A percentile compares a stretch with the other conserved stretches of the same genome.
phyloP scores from a whole-genome alignment of 169 alveolate species.

The Eimeria zaria region DNA sequence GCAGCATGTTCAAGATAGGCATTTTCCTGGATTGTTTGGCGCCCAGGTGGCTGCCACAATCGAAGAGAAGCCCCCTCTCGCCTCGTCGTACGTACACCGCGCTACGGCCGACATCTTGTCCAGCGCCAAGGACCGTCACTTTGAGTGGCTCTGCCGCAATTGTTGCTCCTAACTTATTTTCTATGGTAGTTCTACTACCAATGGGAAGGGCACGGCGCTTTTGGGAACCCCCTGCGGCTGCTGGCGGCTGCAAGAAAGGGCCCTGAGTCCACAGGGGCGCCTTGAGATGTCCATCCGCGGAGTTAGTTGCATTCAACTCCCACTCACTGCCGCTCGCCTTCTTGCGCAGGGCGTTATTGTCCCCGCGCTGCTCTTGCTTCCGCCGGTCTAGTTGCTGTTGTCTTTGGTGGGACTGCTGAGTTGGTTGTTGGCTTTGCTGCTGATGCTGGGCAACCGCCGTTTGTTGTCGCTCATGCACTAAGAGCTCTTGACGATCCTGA shows the following conservation, averaged over 20 bases:
- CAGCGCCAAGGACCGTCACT: slow-evolving; percentile 98
- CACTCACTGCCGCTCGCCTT: background rate
- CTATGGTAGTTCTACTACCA: background rate
- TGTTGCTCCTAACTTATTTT: background rate
- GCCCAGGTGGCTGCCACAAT: slow-evolving; percentile 99
- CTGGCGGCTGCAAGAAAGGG: slow-evolving; percentile 58
- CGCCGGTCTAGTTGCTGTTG: slow-evolving; percentile 44
- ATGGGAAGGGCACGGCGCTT: background rate
- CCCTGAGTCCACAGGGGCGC: slow-evolving; percentile 19
- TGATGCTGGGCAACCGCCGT: slow-evolving; percentile 8
- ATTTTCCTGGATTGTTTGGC: slow-evolving; percentile 96
- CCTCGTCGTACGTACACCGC: slow-evolving; percentile 97
- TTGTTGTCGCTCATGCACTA: slow-evolving; percentile 31
- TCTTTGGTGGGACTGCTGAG: background rate
- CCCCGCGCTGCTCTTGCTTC: background rate
- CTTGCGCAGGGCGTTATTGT: background rate
- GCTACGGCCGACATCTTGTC: slow-evolving; percentile 99
- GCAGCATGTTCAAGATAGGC: slow-evolving; percentile 95
- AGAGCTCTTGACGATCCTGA: background rate
- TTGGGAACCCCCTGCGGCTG: background rate
- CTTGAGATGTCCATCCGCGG: background rate
- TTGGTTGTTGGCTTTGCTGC: background rate
- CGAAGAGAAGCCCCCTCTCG: slow-evolving; percentile 97
- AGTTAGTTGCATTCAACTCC: background rate
- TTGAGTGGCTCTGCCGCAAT: slow-evolving; percentile 23